phyloP scores from a whole-genome alignment of 2,329 filamentous ascomycete genomes.

The Passalora sequoiae region DNA sequence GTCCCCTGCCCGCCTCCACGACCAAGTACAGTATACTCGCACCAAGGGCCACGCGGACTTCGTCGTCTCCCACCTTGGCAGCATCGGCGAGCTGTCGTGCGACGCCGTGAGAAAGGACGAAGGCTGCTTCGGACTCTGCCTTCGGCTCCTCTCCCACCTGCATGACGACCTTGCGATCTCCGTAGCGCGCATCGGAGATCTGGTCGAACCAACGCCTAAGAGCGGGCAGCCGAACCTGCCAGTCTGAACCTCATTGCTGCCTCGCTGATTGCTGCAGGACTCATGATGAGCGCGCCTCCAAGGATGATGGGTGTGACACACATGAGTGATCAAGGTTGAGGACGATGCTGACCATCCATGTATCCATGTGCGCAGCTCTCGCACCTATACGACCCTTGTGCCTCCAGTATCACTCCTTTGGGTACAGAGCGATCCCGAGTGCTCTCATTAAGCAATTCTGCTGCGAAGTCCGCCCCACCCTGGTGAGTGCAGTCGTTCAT shows the following conservation, averaged over 20 bases:
- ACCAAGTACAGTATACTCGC: no score
- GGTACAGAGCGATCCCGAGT: no score
- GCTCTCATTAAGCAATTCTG: not conserved
- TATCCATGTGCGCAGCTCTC: no score
- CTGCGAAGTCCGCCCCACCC: not conserved
- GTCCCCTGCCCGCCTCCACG: no score
- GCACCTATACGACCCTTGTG: no score
- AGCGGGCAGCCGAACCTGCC: not conserved
- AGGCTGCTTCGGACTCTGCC: constrained; percentile 8
- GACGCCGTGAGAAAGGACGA: not conserved
- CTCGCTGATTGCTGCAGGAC: not conserved
- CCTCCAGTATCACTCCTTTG: no score
- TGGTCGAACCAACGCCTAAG: not conserved
- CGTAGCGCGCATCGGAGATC: constrained; percentile 11
- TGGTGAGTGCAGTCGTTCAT: not conserved
- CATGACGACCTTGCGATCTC: constrained; percentile 9
- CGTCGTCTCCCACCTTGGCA: not conserved
- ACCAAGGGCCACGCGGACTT: not conserved
- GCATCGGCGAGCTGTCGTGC: not conserved
- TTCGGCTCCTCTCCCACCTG: constrained; percentile 13
- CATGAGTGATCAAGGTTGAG: not conserved
- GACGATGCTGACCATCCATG: no score
- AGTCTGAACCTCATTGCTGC: not conserved
- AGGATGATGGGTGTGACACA: not conserved
- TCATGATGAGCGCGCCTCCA: not conserved